Conservation (phyloP, 768 basidiomycete genomes). For the Amanita phalloides region DNA sequence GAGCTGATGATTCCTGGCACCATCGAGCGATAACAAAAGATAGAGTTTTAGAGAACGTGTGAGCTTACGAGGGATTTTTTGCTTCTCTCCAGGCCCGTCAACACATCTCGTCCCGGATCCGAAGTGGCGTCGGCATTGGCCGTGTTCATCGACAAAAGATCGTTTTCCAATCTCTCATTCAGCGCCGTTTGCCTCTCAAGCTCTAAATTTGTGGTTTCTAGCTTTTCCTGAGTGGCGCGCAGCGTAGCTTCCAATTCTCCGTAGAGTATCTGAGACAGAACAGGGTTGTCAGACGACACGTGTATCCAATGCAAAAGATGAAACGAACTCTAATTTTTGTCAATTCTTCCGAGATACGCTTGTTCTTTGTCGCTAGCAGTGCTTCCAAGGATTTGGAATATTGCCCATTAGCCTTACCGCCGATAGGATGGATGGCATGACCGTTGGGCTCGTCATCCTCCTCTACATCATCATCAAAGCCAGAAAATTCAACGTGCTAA, state of each 20-base stretch:
- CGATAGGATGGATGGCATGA: slow-evolving; percentile 65
- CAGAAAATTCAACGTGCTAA: slow-evolving; percentile 94
- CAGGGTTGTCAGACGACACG: not conserved
- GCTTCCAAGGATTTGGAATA: slow-evolving; percentile 81
- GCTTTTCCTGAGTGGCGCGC: slow-evolving; percentile 41
- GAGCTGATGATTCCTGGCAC: slow-evolving; percentile 23
- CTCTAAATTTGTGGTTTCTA: slow-evolving; percentile 50
- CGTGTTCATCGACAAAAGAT: slow-evolving; percentile 74
- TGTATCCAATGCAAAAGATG: not conserved
- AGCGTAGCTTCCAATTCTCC: slow-evolving; percentile 70
- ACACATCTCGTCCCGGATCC: slow-evolving; percentile 37
- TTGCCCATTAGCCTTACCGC: slow-evolving; percentile 67
- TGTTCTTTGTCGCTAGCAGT: slow-evolving; percentile 89
- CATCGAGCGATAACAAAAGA: not conserved
- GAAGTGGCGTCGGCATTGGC: slow-evolving; percentile 28
- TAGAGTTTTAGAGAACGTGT: not conserved
- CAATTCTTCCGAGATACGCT: slow-evolving; percentile 82
- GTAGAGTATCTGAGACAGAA: slow-evolving; percentile 55
- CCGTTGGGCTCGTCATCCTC: slow-evolving; percentile 37
- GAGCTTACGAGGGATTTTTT: slow-evolving; percentile 33
- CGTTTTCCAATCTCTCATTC: slow-evolving; percentile 88
- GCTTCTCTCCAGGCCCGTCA: slow-evolving; percentile 69
- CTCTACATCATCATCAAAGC: slow-evolving; percentile 68
- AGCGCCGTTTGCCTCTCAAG: slow-evolving; percentile 68
- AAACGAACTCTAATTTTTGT: slow-evolving; percentile 70